Conservation (phyloP, 2,329 filamentous ascomycete genomes). For the Akanthomyces dipterigenus region DNA sequence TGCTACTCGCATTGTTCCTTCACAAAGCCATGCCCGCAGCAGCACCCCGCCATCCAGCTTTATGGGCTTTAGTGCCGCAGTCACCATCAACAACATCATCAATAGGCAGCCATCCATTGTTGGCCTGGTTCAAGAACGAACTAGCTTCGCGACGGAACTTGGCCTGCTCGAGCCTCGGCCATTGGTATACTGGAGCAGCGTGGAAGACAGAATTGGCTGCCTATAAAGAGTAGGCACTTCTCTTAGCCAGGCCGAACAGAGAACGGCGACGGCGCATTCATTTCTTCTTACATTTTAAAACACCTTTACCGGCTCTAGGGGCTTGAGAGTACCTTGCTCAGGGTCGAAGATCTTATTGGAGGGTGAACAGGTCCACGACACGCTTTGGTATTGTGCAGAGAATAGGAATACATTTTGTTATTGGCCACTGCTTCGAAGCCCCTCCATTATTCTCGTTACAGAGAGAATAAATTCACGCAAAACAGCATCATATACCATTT, state of each 20-base stretch:
- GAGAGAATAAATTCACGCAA: too few species aligned
- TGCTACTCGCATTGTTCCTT: not conserved
- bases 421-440: not conserved
- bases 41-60: conserved; percentile 29
- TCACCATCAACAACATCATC: conserved; percentile 53
- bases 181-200: conserved; percentile 55
- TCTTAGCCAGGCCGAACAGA: too few species aligned
- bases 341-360: not conserved
- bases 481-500: not conserved
- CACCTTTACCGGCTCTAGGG: not conserved
- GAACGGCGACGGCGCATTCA: not conserved
- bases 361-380: not conserved
- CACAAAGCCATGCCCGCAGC: conserved; percentile 7
- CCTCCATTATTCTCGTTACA: too few species aligned
- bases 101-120: conserved; percentile 50
- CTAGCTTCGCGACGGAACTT: conserved; percentile 45
- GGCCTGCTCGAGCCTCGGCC: conserved; percentile 55
- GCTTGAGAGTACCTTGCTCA: not conserved
- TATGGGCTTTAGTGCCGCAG: conserved; percentile 34
- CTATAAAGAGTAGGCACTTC: conserved; percentile 16
- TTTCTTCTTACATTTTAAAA: not conserved
- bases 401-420: not conserved
- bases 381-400: not conserved
- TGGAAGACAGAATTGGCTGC: conserved; percentile 52
- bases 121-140: conserved; percentile 52